A percentile compares a stretch with the other conserved stretches of the same genome.
Evolutionary conservation across 345 rosid species (phyloP).

Genomic region (Sisymbrium irio): DNA sequence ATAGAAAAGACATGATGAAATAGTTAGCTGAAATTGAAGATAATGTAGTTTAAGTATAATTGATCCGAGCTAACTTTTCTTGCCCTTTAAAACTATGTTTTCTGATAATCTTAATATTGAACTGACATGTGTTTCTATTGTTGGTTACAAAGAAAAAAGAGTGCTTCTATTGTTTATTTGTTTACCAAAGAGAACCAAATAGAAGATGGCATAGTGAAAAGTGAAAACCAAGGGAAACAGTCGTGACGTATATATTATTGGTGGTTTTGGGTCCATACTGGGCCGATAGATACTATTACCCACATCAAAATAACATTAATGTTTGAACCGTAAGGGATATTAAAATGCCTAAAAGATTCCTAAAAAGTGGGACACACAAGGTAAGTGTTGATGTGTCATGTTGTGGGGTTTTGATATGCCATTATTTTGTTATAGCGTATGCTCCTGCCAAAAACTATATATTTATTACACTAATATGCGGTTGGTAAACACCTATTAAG

Average conservation of each 20-base stretch:
- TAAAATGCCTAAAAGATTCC: slow-evolving; percentile 8
- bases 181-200: not conserved
- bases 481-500: slow-evolving; percentile 5
- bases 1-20: too few species aligned
- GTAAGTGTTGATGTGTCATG: slow-evolving; percentile 19
- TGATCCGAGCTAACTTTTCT: too few species aligned
- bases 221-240: not conserved
- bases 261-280: not conserved
- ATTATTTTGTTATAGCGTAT: not conserved
- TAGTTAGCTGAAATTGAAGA: too few species aligned
- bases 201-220: not conserved
- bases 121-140: not conserved
- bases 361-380: slow-evolving; percentile 22
- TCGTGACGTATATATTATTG: not conserved
- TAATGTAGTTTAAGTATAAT: too few species aligned
- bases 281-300: not conserved
- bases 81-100: not conserved
- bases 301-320: not conserved
- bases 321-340: not conserved
- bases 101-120: not conserved
- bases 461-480: not conserved
- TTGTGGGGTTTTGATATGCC: slow-evolving; percentile 2
- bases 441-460: not conserved
- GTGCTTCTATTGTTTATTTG: not conserved
- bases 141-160: not conserved